These are phyloP conservation scores for Suhomyces terraborum DNA, from an alignment of 1,139 yeast species.

Conservation along the genomic window DNA sequence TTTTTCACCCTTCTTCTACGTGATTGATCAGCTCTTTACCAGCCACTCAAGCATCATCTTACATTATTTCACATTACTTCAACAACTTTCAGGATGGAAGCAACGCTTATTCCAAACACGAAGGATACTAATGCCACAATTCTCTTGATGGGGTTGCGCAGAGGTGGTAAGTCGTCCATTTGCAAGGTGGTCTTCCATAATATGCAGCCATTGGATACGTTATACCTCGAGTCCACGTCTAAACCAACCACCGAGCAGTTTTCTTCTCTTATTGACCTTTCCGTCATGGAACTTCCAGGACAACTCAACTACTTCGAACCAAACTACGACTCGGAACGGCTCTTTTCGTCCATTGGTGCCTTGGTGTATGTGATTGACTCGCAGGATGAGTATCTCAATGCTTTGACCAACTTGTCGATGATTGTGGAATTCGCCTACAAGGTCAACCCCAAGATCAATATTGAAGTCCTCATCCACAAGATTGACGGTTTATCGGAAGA, in stretches of 20 bases:
- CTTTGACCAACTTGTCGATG: conserved; percentile 83
- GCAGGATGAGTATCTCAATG: conserved; percentile 92
- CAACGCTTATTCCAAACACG: conserved; percentile 32
- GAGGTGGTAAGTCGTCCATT: conserved; percentile 84
- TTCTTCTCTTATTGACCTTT: conserved; percentile 77
- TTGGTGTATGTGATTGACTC: conserved; percentile 91
- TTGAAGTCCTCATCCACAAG: conserved; percentile 92
- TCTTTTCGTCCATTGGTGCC: conserved; percentile 87
- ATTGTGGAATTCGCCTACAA: conserved; percentile 87
- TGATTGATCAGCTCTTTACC: neutral
- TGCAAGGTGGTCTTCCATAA: conserved; percentile 94
- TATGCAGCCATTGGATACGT: conserved; percentile 93
- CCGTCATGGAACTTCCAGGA: conserved; percentile 96
- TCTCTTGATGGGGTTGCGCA: conserved; percentile 81
- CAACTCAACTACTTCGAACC: conserved; percentile 90
- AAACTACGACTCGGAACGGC: conserved; percentile 70
- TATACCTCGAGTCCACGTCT: conserved; percentile 86
- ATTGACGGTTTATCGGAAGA: conserved; percentile 95
- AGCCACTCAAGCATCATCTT: no score
- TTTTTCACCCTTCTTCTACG: no score
- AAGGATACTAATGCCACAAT: conserved; percentile 67
- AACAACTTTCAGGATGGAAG: conserved; percentile 30
- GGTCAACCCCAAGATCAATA: conserved; percentile 81
- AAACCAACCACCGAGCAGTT: conserved; percentile 82
- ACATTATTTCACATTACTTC: no score